Percentiles rank a stretch among this genome's conserved stretches.
Conservation (phyloP, 805 yeast genomes). For the Kazachstania taianensis region DNA sequence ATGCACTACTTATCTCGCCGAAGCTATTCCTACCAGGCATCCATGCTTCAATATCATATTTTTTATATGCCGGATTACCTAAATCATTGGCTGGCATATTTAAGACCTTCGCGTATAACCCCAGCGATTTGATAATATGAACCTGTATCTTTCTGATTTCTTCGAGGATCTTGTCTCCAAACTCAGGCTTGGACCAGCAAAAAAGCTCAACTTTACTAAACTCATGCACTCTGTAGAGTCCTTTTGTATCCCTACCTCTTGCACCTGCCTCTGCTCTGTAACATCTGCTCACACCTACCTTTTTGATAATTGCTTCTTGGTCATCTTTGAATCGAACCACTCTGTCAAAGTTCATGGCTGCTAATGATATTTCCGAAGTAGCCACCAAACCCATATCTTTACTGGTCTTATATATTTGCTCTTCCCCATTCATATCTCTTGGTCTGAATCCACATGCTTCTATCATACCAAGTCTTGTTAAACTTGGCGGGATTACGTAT, state of each 20-base stretch:
- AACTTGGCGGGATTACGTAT: slow-evolving; percentile 73
- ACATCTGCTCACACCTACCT: slow-evolving; percentile 76
- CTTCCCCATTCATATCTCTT: slow-evolving; percentile 75
- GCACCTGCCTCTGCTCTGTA: slow-evolving; percentile 97
- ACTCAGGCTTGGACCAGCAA: slow-evolving; percentile 48
- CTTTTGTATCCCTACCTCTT: slow-evolving; percentile 84
- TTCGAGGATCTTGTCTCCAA: slow-evolving; percentile 45
- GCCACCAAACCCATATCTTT: slow-evolving; percentile 66
- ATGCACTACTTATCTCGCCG: slow-evolving; percentile 89
- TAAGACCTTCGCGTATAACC: slow-evolving; percentile 69
- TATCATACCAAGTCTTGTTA: slow-evolving; percentile 67
- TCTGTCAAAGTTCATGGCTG: slow-evolving; percentile 58
- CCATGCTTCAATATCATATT: slow-evolving; percentile 93
- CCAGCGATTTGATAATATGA: slow-evolving; percentile 52
- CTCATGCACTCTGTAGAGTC: slow-evolving; percentile 90
- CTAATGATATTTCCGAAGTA: slow-evolving; percentile 92
- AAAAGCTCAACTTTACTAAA: slow-evolving; percentile 91
- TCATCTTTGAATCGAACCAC: slow-evolving; percentile 27
- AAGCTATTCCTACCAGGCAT: slow-evolving; percentile 93
- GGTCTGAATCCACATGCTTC: slow-evolving; percentile 94
- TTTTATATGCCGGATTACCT: slow-evolving; percentile 88
- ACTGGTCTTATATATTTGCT: slow-evolving; percentile 64
- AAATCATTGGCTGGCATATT: slow-evolving; percentile 86
- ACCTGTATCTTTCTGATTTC: slow-evolving; percentile 55
- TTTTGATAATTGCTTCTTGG: slow-evolving; percentile 42